These are phyloP conservation scores for Jacaranda mimosifolia DNA, from an alignment of 257 asterid genomes.

Conservation along the genomic window DNA sequence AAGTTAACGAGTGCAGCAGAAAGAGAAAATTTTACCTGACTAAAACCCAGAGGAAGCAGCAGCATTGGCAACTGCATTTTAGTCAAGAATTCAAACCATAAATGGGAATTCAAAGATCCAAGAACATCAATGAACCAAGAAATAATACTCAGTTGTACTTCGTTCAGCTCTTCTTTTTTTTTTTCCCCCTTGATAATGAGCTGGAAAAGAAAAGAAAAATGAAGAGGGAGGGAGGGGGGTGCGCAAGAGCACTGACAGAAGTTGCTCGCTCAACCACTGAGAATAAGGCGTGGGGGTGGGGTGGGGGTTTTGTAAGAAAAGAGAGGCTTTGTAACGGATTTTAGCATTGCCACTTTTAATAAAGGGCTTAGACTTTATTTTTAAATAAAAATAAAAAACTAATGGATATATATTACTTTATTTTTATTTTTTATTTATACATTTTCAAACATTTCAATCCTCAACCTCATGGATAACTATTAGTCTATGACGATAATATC, in stretches of 20 bases:
- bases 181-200: conserved; percentile 32
- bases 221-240: conserved; percentile 15
- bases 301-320: not conserved
- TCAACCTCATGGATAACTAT: no score
- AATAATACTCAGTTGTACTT: conserved; percentile 23
- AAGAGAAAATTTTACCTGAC: conserved; percentile 30
- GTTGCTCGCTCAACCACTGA: conserved; percentile 43
- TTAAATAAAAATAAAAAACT: no score
- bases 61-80: conserved; percentile 43
- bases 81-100: conserved; percentile 43
- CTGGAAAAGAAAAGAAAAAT: conserved; percentile 35
- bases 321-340: not conserved
- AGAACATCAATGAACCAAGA: conserved; percentile 22
- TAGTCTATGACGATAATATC: no score
- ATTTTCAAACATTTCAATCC: no score
- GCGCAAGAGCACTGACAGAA: conserved; percentile 27
- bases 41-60: conserved; percentile 33
- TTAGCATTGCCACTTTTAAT: not conserved
- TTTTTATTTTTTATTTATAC: no score
- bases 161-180: conserved; percentile 14
- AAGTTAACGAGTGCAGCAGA: conserved; percentile 40
- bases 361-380: not conserved
- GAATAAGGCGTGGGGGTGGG: conserved; percentile 11
- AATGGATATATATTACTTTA: no score
- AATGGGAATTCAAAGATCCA: conserved; percentile 39